Percentiles rank a stretch among this genome's conserved stretches.
These are phyloP conservation scores for Coemansia sp. DNA, from an alignment of 192 early-diverging fungal genomes.

Conservation along the genomic window DNA sequence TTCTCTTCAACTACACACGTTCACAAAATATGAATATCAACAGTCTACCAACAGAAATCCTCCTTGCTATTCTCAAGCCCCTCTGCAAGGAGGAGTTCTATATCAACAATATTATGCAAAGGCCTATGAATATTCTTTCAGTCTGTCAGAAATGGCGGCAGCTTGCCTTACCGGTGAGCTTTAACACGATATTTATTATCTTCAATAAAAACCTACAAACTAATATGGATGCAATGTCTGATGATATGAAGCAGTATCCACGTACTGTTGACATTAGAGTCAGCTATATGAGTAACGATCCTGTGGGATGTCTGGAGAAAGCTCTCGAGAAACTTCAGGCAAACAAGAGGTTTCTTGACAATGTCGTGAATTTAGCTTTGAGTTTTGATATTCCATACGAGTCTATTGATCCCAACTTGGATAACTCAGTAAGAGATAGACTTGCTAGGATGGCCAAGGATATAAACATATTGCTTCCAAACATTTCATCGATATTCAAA, in stretches of 20 bases:
- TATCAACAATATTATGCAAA: not conserved
- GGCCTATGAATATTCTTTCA: not conserved
- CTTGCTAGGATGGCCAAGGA: too few species aligned
- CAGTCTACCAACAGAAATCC: not conserved
- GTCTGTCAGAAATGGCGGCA: not conserved
- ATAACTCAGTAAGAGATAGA: too few species aligned
- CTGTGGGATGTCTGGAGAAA: too few species aligned
- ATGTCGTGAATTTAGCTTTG: too few species aligned
- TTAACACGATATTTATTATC: not conserved
- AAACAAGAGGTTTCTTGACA: too few species aligned
- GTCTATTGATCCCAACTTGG: too few species aligned
- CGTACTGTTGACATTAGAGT: not conserved
- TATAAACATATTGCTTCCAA: too few species aligned
- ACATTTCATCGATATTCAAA: too few species aligned
- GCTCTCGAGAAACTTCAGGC: too few species aligned
- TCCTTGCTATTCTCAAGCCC: not conserved
- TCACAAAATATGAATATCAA: constrained; percentile 2
- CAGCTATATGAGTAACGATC: too few species aligned
- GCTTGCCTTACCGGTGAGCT: not conserved
- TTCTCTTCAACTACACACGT: not conserved
- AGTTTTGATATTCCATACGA: too few species aligned
- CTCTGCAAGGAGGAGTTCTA: not conserved
- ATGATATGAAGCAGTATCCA: not conserved
- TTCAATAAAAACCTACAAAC: not conserved
- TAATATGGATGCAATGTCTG: not conserved